These are phyloP conservation scores for Neurospora intermedia DNA, from an alignment of 495 filamentous ascomycete genomes.

Conservation along the genomic window DNA sequence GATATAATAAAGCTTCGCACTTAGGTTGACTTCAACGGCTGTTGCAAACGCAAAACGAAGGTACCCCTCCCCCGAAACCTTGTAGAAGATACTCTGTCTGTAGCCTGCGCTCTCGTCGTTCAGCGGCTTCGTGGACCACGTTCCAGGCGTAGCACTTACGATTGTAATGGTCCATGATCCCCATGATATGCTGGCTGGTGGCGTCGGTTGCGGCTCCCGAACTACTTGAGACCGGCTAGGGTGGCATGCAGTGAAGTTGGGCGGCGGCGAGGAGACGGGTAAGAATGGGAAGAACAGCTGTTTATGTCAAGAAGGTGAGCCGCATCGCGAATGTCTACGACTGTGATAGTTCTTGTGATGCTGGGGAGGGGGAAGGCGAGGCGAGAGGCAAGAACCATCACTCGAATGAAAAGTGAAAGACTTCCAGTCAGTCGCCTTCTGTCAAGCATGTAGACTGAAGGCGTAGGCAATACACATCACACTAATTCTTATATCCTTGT, in stretches of 20 bases:
- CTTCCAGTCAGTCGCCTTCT: not conserved
- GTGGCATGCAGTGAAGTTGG: conserved; percentile 31
- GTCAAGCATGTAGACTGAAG: not conserved
- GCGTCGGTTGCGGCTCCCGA: conserved; percentile 42
- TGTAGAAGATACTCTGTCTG: conserved; percentile 45
- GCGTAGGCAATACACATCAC: not conserved
- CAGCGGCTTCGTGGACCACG: conserved; percentile 61
- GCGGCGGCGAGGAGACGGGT: conserved; percentile 10
- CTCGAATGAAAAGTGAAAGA: not conserved
- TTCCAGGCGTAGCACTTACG: conserved; percentile 49
- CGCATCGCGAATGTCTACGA: conserved; percentile 2
- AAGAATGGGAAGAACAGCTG: conserved; percentile 7
- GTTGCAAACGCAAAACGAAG: conserved; percentile 46
- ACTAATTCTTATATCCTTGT: not conserved
- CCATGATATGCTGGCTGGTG: conserved; percentile 45
- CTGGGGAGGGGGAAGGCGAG: not conserved
- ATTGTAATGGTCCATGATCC: conserved; percentile 43
- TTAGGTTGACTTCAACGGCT: conserved; percentile 41
- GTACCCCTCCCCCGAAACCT: conserved; percentile 46
- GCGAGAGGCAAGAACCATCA: not conserved
- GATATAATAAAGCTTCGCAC: conserved; percentile 58
- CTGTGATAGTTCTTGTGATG: not conserved
- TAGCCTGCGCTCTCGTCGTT: conserved; percentile 52
- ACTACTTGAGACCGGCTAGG: conserved; percentile 35
- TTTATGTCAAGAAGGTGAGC: not conserved